A percentile compares a stretch with the other conserved stretches of the same genome.
These are phyloP conservation scores for Talaromyces sp. DNA, from an alignment of 2,329 filamentous ascomycete species.

Conservation along the genomic window DNA sequence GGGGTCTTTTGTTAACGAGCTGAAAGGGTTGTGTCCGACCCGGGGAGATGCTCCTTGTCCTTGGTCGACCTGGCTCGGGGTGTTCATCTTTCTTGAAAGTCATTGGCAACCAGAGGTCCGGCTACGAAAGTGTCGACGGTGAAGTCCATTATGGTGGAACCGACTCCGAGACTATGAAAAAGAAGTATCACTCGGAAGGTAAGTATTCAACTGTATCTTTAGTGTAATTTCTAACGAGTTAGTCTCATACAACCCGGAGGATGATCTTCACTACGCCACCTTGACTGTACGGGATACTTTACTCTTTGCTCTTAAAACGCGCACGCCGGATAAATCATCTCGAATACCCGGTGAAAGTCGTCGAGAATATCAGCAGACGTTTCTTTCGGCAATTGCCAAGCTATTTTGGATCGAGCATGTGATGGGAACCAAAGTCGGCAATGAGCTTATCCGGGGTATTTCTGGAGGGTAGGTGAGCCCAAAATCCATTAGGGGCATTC, in stretches of 20 bases:
- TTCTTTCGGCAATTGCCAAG: constrained; percentile 69
- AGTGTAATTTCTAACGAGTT: constrained; percentile 29
- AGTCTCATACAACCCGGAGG: constrained; percentile 76
- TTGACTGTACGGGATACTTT: constrained; percentile 75
- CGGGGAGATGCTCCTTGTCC: constrained; percentile 44
- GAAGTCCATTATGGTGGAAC: constrained; percentile 60
- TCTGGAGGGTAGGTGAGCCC: constrained; percentile 58
- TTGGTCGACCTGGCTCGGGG: constrained; percentile 46
- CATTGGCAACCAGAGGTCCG: constrained; percentile 67
- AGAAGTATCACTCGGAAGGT: constrained; percentile 52
- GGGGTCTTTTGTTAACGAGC: background rate
- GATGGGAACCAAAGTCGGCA: constrained; percentile 72
- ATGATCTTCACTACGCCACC: constrained; percentile 77
- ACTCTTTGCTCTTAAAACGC: constrained; percentile 69
- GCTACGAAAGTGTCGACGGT: constrained; percentile 63
- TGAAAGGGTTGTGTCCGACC: constrained; percentile 44
- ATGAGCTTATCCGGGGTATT: constrained; percentile 72
- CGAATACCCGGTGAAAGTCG: constrained; percentile 65
- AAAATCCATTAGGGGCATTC: background rate
- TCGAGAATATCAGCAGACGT: constrained; percentile 62
- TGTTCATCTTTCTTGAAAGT: constrained; percentile 88
- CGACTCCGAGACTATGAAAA: constrained; percentile 53
- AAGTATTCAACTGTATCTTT: background rate
- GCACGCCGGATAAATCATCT: constrained; percentile 65
- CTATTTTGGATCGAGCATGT: constrained; percentile 74